Conservation (phyloP, 2,329 filamentous ascomycete genomes). For the Fusarium graminum region DNA sequence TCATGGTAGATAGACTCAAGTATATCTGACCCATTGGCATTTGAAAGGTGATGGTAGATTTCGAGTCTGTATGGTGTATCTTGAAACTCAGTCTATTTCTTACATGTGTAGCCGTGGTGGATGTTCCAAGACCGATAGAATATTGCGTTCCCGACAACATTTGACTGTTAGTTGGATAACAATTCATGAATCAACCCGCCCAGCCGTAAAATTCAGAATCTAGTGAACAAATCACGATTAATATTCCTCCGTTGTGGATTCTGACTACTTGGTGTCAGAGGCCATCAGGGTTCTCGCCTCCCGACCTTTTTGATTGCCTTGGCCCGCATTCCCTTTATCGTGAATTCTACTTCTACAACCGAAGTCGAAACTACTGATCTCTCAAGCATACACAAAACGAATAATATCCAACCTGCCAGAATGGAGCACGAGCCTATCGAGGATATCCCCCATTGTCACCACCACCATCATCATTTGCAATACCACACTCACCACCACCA, state of each 20-base stretch:
- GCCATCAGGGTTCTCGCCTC: constrained; percentile 11
- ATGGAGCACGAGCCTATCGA: constrained; percentile 29
- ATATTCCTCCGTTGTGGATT: not conserved
- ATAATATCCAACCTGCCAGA: not conserved
- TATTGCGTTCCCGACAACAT: no score
- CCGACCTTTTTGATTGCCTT: constrained; percentile 16
- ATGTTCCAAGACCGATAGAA: no score
- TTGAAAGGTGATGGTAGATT: no score
- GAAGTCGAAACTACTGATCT: no score
- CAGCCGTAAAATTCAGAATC: not conserved
- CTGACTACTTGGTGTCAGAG: constrained; percentile 6
- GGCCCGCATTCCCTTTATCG: not conserved
- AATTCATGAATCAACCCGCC: not conserved
- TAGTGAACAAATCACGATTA: not conserved
- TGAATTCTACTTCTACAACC: not conserved
- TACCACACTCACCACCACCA: constrained; percentile 45
- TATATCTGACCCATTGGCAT: no score
- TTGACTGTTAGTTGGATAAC: not conserved
- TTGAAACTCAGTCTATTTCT: no score
- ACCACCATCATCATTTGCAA: constrained; percentile 44
- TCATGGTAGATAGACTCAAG: no score
- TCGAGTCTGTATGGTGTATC: no score
- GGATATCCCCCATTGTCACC: constrained; percentile 30
- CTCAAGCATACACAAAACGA: not conserved
- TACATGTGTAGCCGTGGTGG: no score